Evolutionary conservation across 306 rosid genomes (phyloP), one percentile per base, ranked within the genome.

Genomic region (Cicer chorassanicum): DNA sequence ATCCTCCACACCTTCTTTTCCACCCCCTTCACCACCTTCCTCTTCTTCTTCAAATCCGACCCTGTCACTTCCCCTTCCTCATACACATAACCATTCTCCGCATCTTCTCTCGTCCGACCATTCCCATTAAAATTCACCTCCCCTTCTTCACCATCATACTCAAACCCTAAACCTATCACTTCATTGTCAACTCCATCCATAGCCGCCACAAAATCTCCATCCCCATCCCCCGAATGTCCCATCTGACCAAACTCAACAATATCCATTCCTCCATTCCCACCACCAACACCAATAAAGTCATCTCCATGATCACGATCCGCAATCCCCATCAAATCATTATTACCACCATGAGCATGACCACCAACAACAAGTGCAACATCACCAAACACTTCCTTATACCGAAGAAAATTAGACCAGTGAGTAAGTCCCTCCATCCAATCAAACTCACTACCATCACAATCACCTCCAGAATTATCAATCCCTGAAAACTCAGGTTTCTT

Each of bases 371-470:
- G 82, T 1, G 84, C 82, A 67, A 90, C 88, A 88, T 93, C 98
- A 63, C 97, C 96, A 51, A 94, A 94, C 46, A 94, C 96, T 49
- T 94, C 96, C 86, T 94, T 91, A 34, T 94, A 94, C 76, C 98
- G 85, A 85, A 91, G 92, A 62, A 94, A 94, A 19, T 94, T 94
- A 1, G 98, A 92, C 98, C 98, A 94, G 68, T 88, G 93, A 1
- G 88, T 80, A 6, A 90, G 86, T 1, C 98, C 98, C 84, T 91
- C 97, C 45, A 86, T 77, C 98, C 97, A 94, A 78, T 94, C 96
- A 86, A 87, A 94, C 71, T 89, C 98, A 84, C 84, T 82, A 18
- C 65, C 93, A 59, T 84, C 82, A 57, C 85, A 80, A 59, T 83
- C 93, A 54, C 81, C 86, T 68, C 34, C 45, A 2, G 72, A 45